Evolutionary conservation across 164 flowering plant species (phyloP), one percentile per base, ranked within the genome.

Genomic region (Magnolia kwangsiensis): DNA sequence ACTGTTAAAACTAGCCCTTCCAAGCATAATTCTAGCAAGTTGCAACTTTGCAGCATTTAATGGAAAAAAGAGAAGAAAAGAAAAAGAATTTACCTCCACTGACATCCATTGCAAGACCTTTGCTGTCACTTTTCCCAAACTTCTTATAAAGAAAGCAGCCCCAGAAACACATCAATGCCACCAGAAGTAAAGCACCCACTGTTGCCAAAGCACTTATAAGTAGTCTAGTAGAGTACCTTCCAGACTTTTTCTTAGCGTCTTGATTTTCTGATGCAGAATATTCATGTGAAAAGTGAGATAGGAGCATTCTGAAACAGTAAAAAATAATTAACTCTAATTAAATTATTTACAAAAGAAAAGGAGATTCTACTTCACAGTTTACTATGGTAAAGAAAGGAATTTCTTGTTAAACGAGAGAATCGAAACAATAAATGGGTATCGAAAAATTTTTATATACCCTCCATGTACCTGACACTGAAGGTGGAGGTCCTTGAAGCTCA

Each of bases 81-180:
- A 55, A 55, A 55, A 27, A 21, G 67, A 69, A n/a, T 31, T 67
- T 79, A 95, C 98, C 98, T 93, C 92, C 95, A 79, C 91, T 78
- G 63, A 92, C 94, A 84, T 92, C 94, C 85, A 90, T 87, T n/a
- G 89, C 96, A 81, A 91, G 89, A 72, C 90, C 82, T 79, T 76
- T 87, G 58, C 78, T 79, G 69, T 91, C 93, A 80, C 78, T 85
- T 89, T 90, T 96, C 68, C 96, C 95, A 82, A 92, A 86, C 78
- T 88, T 93, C 80, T 96, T 96, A 73, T 93, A 93, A 21, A 96
- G 86, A 86, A 89, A 91, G 84, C 99, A 96, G 55, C 99, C 99
- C 98, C 99, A 96, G 80, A 91, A 93, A 82, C 99, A 96, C 98
- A 96, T 93, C 21, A 93, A 89, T 68, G 99, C 99, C 37, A 96